Evolutionary conservation across 768 basidiomycete genomes (phyloP).

Genomic region (Calocybe cyanea): DNA sequence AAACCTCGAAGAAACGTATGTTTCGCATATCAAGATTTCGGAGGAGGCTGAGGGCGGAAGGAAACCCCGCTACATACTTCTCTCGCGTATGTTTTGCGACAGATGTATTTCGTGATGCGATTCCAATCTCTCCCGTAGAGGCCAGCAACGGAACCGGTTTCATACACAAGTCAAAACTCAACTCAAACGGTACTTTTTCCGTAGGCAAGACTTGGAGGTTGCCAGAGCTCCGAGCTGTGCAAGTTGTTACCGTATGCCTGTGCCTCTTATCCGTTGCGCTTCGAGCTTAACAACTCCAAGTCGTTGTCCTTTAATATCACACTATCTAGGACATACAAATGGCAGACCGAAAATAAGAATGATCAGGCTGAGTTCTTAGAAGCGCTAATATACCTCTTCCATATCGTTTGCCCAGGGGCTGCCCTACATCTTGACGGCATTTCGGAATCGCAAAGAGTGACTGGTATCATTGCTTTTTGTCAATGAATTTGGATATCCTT

Average conservation of each 20-base stretch:
- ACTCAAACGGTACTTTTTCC: slow-evolving; percentile 91
- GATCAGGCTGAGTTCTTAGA: slow-evolving; percentile 77
- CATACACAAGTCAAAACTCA: slow-evolving; percentile 96
- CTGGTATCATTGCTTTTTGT: slow-evolving; percentile 23
- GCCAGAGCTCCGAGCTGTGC: slow-evolving; percentile 73
- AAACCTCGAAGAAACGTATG: slow-evolving; percentile 71
- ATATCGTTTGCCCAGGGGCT: slow-evolving; percentile 37
- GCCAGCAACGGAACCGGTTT: slow-evolving; percentile 58
- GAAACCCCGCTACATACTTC: slow-evolving; percentile 88
- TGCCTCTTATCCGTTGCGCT: slow-evolving; percentile 8
- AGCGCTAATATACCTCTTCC: slow-evolving; percentile 61
- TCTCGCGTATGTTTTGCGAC: slow-evolving; percentile 68
- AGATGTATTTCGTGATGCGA: slow-evolving; percentile 2
- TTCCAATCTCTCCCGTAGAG: slow-evolving; percentile 36
- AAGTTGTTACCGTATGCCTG: slow-evolving; percentile 66
- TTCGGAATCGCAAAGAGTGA: slow-evolving; percentile 32
- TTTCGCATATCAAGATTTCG: slow-evolving; percentile 90
- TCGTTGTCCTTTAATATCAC: slow-evolving; percentile 73
- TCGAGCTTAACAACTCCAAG: slow-evolving; percentile 32
- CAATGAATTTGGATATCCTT: neutral
- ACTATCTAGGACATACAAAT: slow-evolving; percentile 84
- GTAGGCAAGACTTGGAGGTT: slow-evolving; percentile 97
- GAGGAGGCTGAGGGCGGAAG: slow-evolving; percentile 74
- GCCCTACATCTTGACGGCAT: slow-evolving; percentile 60
- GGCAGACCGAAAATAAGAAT: slow-evolving; percentile 73